phyloP scores from a whole-genome alignment of 495 filamentous ascomycete species.

The Trichodelitschia bisporula region DNA sequence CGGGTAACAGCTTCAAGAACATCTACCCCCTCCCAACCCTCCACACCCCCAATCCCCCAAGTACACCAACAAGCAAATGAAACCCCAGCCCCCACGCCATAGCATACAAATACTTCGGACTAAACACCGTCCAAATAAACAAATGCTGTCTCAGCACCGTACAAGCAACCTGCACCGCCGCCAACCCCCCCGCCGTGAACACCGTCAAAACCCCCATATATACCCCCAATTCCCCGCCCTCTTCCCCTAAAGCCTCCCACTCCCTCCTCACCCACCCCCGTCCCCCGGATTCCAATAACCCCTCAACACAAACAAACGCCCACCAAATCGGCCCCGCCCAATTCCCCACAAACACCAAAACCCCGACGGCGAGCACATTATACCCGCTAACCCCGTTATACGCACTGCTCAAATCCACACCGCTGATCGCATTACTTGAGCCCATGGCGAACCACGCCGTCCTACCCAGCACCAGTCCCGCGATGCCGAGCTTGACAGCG shows the following conservation, averaged over 20 bases:
- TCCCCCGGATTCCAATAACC: neutral
- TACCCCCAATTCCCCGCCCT: conserved; percentile 10
- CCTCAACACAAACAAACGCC: conserved; percentile 30
- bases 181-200: conserved; percentile 31
- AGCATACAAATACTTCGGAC: conserved; percentile 81
- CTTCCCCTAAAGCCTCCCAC: conserved; percentile 1
- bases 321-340: conserved; percentile 88
- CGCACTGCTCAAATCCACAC: conserved; percentile 28
- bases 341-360: conserved; percentile 67
- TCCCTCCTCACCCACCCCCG: conserved; percentile 4
- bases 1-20: no score
- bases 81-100: conserved; percentile 69
- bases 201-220: conserved; percentile 39
- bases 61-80: conserved; percentile 28
- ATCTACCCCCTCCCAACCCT: no score
- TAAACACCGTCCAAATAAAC: conserved; percentile 98
- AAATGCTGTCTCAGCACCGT: conserved; percentile 64
- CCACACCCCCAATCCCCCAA: neutral
- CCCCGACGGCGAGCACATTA: conserved; percentile 34
- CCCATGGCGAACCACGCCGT: conserved; percentile 79
- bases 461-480: conserved; percentile 12
- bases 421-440: conserved; percentile 78
- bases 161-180: conserved; percentile 73
- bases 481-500: conserved; percentile 9
- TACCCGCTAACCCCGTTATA: conserved; percentile 25